These are phyloP conservation scores for Dichotomopilus funicola DNA, from an alignment of 2,329 filamentous ascomycete species.

Conservation along the genomic window DNA sequence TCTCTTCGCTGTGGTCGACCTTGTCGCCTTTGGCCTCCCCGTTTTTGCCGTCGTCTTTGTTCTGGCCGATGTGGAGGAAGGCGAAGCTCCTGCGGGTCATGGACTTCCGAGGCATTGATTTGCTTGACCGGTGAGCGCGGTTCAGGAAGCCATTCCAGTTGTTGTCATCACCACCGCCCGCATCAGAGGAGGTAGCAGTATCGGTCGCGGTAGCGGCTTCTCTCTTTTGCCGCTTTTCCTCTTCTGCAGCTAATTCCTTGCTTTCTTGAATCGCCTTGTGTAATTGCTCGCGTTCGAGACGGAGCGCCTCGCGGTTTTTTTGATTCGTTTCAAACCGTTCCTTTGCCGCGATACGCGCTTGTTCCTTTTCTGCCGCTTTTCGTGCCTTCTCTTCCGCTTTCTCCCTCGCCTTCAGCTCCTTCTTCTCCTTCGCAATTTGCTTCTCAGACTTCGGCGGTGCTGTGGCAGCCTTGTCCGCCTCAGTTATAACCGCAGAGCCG, in stretches of 20 bases:
- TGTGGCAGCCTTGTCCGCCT: constrained; percentile 21
- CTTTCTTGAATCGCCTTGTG: constrained; percentile 60
- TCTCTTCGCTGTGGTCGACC: constrained; percentile 40
- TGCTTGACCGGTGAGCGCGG: constrained; percentile 64
- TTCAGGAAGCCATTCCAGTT: constrained; percentile 42
- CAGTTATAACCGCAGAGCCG: constrained; percentile 20
- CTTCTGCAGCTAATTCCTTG: constrained; percentile 54
- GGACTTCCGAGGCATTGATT: constrained; percentile 69
- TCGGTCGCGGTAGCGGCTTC: constrained; percentile 34
- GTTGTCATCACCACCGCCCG: constrained; percentile 9
- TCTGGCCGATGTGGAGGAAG: constrained; percentile 51
- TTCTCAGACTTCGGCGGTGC: constrained; percentile 44
- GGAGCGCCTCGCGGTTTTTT: constrained; percentile 33
- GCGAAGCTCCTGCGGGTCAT: constrained; percentile 70
- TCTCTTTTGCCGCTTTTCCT: constrained; percentile 36
- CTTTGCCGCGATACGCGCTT: constrained; percentile 34
- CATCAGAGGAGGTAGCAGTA: constrained; percentile 30
- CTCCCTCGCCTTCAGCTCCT: constrained; percentile 53
- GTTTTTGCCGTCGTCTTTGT: constrained; percentile 30
- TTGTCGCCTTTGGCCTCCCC: constrained; percentile 24
- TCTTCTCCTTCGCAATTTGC: constrained; percentile 61
- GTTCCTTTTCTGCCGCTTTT: constrained; percentile 39
- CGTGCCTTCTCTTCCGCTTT: constrained; percentile 44
- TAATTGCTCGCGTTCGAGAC: constrained; percentile 56
- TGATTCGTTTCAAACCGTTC: constrained; percentile 33